Evolutionary conservation across 2,329 filamentous ascomycete genomes (phyloP), one percentile per base, ranked within the genome.

Genomic region (Phyllosticta paracitricarpa): DNA sequence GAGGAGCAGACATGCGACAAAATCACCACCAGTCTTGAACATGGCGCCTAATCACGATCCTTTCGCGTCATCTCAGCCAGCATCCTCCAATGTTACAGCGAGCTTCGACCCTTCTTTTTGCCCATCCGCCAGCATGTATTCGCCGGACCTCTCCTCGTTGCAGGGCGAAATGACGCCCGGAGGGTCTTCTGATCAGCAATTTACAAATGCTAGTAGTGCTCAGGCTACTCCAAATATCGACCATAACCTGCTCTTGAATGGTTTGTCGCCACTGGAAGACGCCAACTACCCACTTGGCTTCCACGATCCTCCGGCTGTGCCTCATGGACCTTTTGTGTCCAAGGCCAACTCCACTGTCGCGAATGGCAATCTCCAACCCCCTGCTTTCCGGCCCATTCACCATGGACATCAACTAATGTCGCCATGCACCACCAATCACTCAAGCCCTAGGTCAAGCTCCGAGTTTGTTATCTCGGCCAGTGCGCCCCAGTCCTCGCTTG

Each of bases 91-190:
- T n/a, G 40, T 14, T 6, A 52, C 56, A 7, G 56, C 57, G 19
- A 52, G 19, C 22, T 24, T 40, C 12, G 56, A 62, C 9, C 56
- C 51, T 3, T 55, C 60, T 1, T 62, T 55, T 53, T 64, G 65
- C 17, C 67, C 66, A 56, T 67, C 68, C 61, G 69, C 68, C 33
- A 68, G 70, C 51, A 71, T 67, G 57, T 65, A 71, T 40, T 76
- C 73, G 7, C 73, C 73, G 25, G 71, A 71, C 28, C 69, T 71
- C 60, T 74, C 73, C 60, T 74, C 73, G n/a, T 57, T 62, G 19
- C 67, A 70, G 61, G 73, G 75, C 40, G 69, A 75, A 54, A 64
- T 74, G 35, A 75, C 72, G 56, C 71, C 73, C 8, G 71, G 74
- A 51, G 67, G 69, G 14, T 73, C 73, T 57, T 63, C 69, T 58